These are phyloP conservation scores for Dipteronia sinensis DNA, from an alignment of 345 rosid genomes.

Conservation along the genomic window DNA sequence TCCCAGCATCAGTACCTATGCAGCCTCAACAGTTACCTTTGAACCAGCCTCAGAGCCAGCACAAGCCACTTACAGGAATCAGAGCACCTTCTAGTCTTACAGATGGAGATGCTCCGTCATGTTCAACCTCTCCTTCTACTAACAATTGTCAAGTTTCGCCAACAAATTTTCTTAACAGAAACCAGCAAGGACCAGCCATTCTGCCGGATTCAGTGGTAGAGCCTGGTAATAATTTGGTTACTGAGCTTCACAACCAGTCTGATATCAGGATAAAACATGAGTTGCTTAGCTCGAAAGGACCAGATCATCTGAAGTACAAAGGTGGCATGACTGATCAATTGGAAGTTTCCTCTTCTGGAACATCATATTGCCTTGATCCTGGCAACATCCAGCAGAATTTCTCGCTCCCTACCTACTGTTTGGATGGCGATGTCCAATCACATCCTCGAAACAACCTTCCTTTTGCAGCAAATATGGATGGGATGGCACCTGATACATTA, in stretches of 20 bases:
- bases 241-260: slow-evolving; percentile 70
- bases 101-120: slow-evolving; percentile 94
- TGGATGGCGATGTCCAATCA: slow-evolving; percentile 80
- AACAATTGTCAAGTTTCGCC: slow-evolving; percentile 79
- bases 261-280: slow-evolving; percentile 63
- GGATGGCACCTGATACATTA: slow-evolving; percentile 73
- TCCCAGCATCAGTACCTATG: slow-evolving; percentile 53
- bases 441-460: slow-evolving; percentile 66
- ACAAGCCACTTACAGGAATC: slow-evolving; percentile 47
- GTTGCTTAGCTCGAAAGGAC: slow-evolving; percentile 51
- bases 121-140: slow-evolving; percentile 95
- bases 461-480: slow-evolving; percentile 60
- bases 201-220: slow-evolving; percentile 56
- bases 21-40: slow-evolving; percentile 59
- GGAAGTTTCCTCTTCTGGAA: slow-evolving; percentile 92
- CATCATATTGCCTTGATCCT: slow-evolving; percentile 87
- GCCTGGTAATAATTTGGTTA: slow-evolving; percentile 57
- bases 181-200: slow-evolving; percentile 58
- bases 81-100: slow-evolving; percentile 71
- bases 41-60: slow-evolving; percentile 61
- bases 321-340: slow-evolving; percentile 67
- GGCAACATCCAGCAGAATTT: slow-evolving; percentile 73
- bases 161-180: slow-evolving; percentile 64
- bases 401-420: slow-evolving; percentile 66
- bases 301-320: slow-evolving; percentile 66